These are phyloP conservation scores for Pyrus hybrid DNA, from an alignment of 331 rosid species.

Conservation along the genomic window DNA sequence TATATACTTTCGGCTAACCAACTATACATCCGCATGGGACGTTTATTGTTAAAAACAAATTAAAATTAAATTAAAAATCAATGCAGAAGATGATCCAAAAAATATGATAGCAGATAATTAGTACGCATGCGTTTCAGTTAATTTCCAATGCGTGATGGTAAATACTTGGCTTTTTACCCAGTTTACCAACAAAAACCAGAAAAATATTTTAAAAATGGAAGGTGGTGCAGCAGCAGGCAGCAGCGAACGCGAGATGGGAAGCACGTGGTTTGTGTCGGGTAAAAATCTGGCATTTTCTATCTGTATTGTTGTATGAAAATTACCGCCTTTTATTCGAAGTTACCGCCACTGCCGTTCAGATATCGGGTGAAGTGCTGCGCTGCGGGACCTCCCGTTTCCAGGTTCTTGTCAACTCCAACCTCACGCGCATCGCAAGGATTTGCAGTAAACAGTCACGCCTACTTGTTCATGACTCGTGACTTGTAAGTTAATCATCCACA, in stretches of 20 bases:
- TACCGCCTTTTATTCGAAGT: constrained; percentile 11
- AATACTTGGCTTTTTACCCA: background rate
- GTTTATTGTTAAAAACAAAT: too few species aligned
- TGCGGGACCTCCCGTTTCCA: too few species aligned
- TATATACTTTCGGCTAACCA: too few species aligned
- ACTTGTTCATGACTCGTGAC: background rate
- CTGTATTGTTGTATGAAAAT: background rate
- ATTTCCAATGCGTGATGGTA: background rate
- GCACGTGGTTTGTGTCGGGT: constrained; percentile 31
- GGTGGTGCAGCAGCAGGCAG: background rate
- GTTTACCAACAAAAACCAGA: too few species aligned
- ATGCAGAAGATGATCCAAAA: too few species aligned
- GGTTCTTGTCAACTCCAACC: background rate
- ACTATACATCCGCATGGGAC: too few species aligned
- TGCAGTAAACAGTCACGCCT: background rate
- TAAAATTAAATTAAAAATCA: too few species aligned
- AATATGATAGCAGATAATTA: background rate
- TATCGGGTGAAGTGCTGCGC: background rate
- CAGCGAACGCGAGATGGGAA: constrained; percentile 15
- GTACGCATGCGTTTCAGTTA: background rate
- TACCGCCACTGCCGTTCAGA: constrained; percentile 4
- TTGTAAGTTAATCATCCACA: background rate
- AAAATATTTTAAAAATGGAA: too few species aligned
- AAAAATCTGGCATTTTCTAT: constrained; percentile 7
- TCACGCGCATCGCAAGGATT: background rate